Conservation (phyloP, 768 basidiomycete species). For the Collybia sp. region DNA sequence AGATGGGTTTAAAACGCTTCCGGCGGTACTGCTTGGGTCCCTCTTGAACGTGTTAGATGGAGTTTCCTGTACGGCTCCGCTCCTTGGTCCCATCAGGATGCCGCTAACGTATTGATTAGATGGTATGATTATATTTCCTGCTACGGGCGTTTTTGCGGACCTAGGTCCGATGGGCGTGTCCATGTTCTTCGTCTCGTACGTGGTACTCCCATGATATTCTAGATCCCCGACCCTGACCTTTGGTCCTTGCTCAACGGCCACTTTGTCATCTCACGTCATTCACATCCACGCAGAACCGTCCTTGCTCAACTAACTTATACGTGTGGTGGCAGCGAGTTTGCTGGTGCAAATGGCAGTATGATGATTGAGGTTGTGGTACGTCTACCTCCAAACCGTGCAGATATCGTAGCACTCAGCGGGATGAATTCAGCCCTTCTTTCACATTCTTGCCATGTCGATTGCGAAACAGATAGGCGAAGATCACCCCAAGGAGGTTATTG, state of each 20-base stretch:
- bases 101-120: slow-evolving; percentile 35
- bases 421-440: slow-evolving; percentile 84
- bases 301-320: slow-evolving; percentile 84
- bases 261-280: background rate
- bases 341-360: slow-evolving; percentile 90
- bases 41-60: slow-evolving; percentile 92
- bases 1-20: slow-evolving; percentile 47
- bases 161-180: slow-evolving; percentile 90
- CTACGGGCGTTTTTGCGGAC: slow-evolving; percentile 69
- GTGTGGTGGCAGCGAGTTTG: slow-evolving; percentile 83
- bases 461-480: slow-evolving; percentile 67
- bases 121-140: slow-evolving; percentile 96
- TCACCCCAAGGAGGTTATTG: slow-evolving; percentile 67
- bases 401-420: background rate
- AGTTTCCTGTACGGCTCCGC: slow-evolving; percentile 66
- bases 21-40: slow-evolving; percentile 80
- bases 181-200: slow-evolving; percentile 88
- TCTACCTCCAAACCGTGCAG: slow-evolving; percentile 10
- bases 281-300: slow-evolving; percentile 60
- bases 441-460: slow-evolving; percentile 81
- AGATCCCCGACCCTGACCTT: background rate
- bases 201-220: slow-evolving; percentile 5
- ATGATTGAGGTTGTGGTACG: slow-evolving; percentile 97
- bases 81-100: background rate
- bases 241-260: slow-evolving; percentile 1